A percentile compares a stretch with the other conserved stretches of the same genome.
phyloP scores from a whole-genome alignment of 2,329 filamentous ascomycete species.

The Pseudocercospora eumusae region DNA sequence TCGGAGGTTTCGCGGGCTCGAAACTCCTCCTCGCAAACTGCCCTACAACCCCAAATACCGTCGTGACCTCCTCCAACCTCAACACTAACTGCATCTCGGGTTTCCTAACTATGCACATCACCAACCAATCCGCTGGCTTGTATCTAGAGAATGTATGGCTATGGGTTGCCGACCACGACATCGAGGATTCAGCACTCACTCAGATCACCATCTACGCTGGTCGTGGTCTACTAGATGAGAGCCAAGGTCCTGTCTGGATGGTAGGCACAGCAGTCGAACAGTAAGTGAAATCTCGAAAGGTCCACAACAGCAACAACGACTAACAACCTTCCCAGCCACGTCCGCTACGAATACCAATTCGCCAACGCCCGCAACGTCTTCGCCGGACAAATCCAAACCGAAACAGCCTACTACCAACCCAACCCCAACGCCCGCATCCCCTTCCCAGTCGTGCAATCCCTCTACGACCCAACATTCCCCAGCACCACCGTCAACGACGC shows the following conservation, averaged over 20 bases:
- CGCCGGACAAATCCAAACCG: constrained; percentile 80
- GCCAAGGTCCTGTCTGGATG: constrained; percentile 57
- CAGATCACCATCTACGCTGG: constrained; percentile 90
- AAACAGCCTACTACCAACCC: constrained; percentile 83
- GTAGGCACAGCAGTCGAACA: constrained; percentile 70
- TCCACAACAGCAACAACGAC: neutral
- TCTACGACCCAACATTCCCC: constrained; percentile 69
- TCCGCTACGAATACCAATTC: constrained; percentile 79
- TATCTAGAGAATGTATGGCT: constrained; percentile 93
- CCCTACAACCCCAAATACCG: constrained; percentile 36
- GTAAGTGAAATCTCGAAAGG: constrained; percentile 6
- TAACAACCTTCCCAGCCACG: constrained; percentile 39
- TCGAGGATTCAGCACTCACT: constrained; percentile 69
- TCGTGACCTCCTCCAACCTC: constrained; percentile 26
- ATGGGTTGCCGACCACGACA: constrained; percentile 90
- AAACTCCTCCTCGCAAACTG: constrained; percentile 48
- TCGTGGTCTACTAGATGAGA: constrained; percentile 80
- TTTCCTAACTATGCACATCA: constrained; percentile 46
- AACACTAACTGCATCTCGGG: constrained; percentile 36
- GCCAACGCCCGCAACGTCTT: constrained; percentile 74
- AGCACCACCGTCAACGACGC: constrained; percentile 43
- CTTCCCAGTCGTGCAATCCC: constrained; percentile 60
- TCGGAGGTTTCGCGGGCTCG: constrained; percentile 56
- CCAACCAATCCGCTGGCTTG: constrained; percentile 56
- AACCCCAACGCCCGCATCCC: constrained; percentile 73